Percentiles rank a stretch among this genome's conserved stretches.
These are phyloP conservation scores for Lactarius akahatsu DNA, from an alignment of 768 basidiomycete species.

Conservation along the genomic window DNA sequence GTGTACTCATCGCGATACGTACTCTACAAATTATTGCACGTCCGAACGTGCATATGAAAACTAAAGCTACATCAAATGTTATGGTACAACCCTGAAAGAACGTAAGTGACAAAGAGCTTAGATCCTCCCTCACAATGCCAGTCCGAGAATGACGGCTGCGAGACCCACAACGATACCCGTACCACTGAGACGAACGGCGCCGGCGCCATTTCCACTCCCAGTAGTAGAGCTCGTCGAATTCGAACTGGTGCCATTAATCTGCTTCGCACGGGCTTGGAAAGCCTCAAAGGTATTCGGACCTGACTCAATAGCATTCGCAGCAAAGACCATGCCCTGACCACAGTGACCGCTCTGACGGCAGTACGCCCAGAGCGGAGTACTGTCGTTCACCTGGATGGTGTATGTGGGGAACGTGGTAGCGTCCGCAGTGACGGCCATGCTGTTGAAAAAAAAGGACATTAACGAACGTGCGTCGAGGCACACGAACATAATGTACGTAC, in stretches of 20 bases:
- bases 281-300: constrained; percentile 55
- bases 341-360: constrained; percentile 54
- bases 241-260: constrained; percentile 42
- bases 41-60: not conserved
- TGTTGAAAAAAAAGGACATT: constrained; percentile 14
- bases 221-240: constrained; percentile 13
- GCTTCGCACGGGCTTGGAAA: constrained; percentile 48
- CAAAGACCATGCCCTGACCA: constrained; percentile 59
- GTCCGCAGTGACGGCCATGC: constrained; percentile 49
- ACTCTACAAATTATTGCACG: constrained; percentile 10
- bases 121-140: constrained; percentile 7
- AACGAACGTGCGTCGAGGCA: not conserved
- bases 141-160: constrained; percentile 17
- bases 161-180: constrained; percentile 2
- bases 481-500: constrained; percentile 31
- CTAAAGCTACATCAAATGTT: constrained; percentile 18
- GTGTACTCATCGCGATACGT: constrained; percentile 3
- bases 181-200: constrained; percentile 25
- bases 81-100: constrained; percentile 21
- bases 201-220: constrained; percentile 21
- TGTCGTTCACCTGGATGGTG: constrained; percentile 55
- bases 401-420: constrained; percentile 52
- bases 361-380: constrained; percentile 55
- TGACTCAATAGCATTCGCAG: constrained; percentile 51
- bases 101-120: not conserved